Conservation (phyloP, 2,329 filamentous ascomycete species). For the Trichoderma arundinaceum region DNA sequence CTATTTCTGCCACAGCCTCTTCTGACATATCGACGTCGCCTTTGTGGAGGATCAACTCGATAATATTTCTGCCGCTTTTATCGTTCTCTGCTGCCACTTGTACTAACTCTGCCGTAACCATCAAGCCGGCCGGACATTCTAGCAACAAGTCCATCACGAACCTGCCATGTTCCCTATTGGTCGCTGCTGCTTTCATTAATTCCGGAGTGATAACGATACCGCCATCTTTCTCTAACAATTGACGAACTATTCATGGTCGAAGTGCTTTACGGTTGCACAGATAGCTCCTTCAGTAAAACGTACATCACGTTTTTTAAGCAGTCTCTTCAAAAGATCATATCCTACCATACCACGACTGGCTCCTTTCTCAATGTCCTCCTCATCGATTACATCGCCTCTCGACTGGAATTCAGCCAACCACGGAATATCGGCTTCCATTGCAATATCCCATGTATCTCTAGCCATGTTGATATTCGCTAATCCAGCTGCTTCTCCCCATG, state of each 20-base stretch:
- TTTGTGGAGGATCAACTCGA: not conserved
- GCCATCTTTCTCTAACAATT: not conserved
- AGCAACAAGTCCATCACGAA: not conserved
- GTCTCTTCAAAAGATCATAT: not conserved
- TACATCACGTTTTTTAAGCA: not conserved
- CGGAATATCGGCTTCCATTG: not conserved
- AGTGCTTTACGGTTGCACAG: not conserved
- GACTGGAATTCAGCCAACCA: not conserved
- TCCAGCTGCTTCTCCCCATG: slow-evolving; percentile 6
- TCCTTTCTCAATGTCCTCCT: not conserved
- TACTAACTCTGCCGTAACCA: not conserved
- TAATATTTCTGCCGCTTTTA: not conserved
- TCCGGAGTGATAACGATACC: not conserved
- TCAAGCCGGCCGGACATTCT: not conserved
- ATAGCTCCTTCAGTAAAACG: not conserved
- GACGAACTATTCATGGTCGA: not conserved
- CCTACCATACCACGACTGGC: not conserved
- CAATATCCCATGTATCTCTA: not conserved
- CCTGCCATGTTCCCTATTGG: not conserved
- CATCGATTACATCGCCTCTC: not conserved
- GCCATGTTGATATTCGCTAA: not conserved
- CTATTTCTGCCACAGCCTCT: not conserved
- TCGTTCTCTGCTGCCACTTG: not conserved
- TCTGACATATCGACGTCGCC: not conserved
- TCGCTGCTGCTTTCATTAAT: not conserved